Evolutionary conservation across 164 flowering plant species (phyloP), one percentile per base, ranked within the genome.

Genomic region (Magnolia changhungtana): DNA sequence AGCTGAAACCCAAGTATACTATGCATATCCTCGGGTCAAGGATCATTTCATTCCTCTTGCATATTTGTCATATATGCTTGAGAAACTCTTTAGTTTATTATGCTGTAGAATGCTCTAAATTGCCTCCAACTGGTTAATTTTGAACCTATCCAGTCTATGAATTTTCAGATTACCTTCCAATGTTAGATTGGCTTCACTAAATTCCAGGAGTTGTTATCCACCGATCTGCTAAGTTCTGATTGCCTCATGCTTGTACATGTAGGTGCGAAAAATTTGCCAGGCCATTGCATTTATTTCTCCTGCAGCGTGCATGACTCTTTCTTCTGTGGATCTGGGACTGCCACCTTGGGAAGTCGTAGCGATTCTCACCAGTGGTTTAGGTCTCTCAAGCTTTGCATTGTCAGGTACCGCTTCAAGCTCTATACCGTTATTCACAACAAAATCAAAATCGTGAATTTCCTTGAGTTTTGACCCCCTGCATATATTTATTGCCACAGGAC

Each of bases 191-290:
- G 52, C 21, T 70, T 70, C 52, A 70, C 21, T 45, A 6, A 19
- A 9, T 37, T 16, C 37, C 21, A 31, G 51, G 31, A 31, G 50
- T 18, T 59, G 16, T 5, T 1, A 55, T 55, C 18, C 18, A 29
- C 5, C 10, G 50, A n/a, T 76, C 69, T 52, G 31, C 52, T 55
- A 31, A 72, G 50, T 72, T 72, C 70, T 79, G 64, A 73, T 70
- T 55, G 20, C 20, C 51, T 50, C 50, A 64, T 8, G 50, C 45
- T 68, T 80, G 5, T 51, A 21, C 68, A 20, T 81, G 79, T 78
- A 95, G 99, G 99, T 95, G 68, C 88, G 98, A 72, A 95, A 95
- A 84, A 81, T 93, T 81, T 95, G 98, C 87, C 99, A 95, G 85
- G 79, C 95, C 27, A 86, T 95, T 83, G 93, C 95, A 29, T 95